These are phyloP conservation scores for Xylariales sp. DNA, from an alignment of 2,329 filamentous ascomycete genomes.

Conservation along the genomic window DNA sequence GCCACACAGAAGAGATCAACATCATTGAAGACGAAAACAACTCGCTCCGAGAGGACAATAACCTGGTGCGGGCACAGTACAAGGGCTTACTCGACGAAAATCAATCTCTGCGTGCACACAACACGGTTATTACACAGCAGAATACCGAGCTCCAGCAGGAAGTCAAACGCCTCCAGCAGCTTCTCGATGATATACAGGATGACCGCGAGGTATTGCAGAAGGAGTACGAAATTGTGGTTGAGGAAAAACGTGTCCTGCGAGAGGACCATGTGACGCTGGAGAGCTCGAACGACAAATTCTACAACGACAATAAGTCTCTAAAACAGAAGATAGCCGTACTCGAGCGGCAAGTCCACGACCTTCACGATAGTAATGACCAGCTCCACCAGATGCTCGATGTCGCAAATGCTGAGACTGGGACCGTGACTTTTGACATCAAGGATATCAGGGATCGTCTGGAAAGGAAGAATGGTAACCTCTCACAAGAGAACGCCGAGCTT, in stretches of 20 bases:
- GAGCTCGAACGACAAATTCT: constrained; percentile 51
- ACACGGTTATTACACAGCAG: constrained; percentile 35
- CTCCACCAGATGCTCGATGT: constrained; percentile 43
- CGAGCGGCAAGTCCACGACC: constrained; percentile 38
- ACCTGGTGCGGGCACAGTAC: constrained; percentile 35
- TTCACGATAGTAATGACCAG: constrained; percentile 42
- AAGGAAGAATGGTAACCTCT: constrained; percentile 15
- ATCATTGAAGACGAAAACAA: constrained; percentile 34
- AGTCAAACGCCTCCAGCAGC: constrained; percentile 13
- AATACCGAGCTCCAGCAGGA: constrained; percentile 39
- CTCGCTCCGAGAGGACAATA: constrained; percentile 36
- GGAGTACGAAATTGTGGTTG: constrained; percentile 15
- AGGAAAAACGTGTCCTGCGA: constrained; percentile 39
- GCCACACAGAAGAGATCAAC: constrained; percentile 24
- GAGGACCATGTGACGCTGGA: constrained; percentile 50
- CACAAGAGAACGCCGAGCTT: constrained; percentile 17
- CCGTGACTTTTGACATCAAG: constrained; percentile 15
- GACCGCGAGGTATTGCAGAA: constrained; percentile 36
- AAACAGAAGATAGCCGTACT: constrained; percentile 40
- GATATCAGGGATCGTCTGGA: constrained; percentile 17
- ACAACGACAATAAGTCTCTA: constrained; percentile 39
- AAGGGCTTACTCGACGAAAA: constrained; percentile 40
- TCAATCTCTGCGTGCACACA: constrained; percentile 36
- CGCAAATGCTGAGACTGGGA: constrained; percentile 13
- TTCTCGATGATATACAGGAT: constrained; percentile 32